These are phyloP conservation scores for Phytophthora sansomeana DNA, from an alignment of 352 stramenopile genomes.

Conservation along the genomic window DNA sequence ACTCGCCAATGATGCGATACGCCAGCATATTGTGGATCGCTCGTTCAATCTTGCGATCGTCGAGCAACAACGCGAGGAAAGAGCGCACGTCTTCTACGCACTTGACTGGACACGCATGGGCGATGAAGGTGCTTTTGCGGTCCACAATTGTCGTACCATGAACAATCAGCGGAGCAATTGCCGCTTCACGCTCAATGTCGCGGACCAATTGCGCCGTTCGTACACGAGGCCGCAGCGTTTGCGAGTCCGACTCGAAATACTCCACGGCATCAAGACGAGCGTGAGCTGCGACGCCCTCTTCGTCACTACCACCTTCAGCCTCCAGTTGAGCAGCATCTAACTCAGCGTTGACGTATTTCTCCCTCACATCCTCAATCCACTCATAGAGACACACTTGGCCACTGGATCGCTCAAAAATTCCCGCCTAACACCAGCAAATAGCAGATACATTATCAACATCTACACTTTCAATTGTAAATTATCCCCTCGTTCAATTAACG, in stretches of 20 bases:
- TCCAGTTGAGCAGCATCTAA: conserved; percentile 31
- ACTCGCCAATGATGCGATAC: conserved; percentile 81
- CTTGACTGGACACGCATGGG: conserved; percentile 65
- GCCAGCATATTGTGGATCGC: conserved; percentile 92
- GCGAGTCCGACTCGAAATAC: conserved; percentile 58
- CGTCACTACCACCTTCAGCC: conserved; percentile 16
- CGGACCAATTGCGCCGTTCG: conserved; percentile 66
- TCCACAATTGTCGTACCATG: conserved; percentile 75
- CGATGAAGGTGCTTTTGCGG: conserved; percentile 88
- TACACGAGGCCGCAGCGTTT: conserved; percentile 72
- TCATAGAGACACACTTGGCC: conserved; percentile 89
- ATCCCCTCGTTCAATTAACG: background rate
- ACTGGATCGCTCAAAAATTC: conserved; percentile 74
- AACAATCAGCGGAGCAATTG: conserved; percentile 71
- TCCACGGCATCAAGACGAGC: conserved; percentile 31
- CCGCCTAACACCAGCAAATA: conserved; percentile 29
- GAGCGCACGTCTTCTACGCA: conserved; percentile 81
- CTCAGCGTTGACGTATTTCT: conserved; percentile 68
- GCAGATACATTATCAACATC: background rate
- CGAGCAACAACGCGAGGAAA: conserved; percentile 80
- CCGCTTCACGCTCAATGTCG: conserved; percentile 58
- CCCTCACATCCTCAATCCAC: conserved; percentile 85
- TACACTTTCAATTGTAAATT: background rate
- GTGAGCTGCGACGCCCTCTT: conserved; percentile 18
- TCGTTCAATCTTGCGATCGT: conserved; percentile 84